phyloP scores from a whole-genome alignment of 2,329 filamentous ascomycete species.

The Myriangium duriaei region DNA sequence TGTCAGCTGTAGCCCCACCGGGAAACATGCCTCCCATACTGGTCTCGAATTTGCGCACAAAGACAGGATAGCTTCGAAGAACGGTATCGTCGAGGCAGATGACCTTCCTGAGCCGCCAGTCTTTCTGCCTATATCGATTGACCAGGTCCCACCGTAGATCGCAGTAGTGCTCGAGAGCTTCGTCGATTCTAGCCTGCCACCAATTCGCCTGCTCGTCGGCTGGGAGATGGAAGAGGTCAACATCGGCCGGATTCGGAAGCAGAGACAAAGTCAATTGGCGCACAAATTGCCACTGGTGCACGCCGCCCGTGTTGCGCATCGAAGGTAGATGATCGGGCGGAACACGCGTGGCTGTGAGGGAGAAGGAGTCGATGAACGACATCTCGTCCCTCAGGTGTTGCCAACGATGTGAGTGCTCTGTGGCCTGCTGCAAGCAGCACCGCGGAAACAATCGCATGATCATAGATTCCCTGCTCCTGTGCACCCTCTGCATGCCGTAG shows the following conservation, averaged over 20 bases:
- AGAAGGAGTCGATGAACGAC: constrained; percentile 8
- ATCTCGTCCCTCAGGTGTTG: constrained; percentile 7
- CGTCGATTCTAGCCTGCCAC: background rate
- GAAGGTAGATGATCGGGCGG: constrained; percentile 3
- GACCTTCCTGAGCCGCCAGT: constrained; percentile 4
- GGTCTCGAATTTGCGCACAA: background rate
- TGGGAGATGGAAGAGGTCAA: background rate
- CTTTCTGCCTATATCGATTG: background rate
- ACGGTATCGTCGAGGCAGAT: constrained; percentile 2
- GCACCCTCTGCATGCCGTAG: background rate
- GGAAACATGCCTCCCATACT: background rate
- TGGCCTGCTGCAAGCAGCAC: constrained; percentile 6
- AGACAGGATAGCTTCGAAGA: background rate
- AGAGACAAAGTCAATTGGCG: constrained; percentile 1
- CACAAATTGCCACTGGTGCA: constrained; percentile 3
- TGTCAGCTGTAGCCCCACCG: background rate
- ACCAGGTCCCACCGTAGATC: constrained; percentile 1
- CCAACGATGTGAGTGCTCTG: constrained; percentile 7
- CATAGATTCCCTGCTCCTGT: background rate
- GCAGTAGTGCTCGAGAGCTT: background rate
- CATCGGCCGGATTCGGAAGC: constrained; percentile 4
- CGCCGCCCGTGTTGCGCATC: background rate
- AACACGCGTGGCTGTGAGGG: background rate
- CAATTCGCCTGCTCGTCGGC: constrained; percentile 3
- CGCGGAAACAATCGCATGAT: constrained; percentile 3